A percentile compares a stretch with the other conserved stretches of the same genome.
These are phyloP conservation scores for Amauroascus niger DNA, from an alignment of 2,329 filamentous ascomycete genomes.

Conservation along the genomic window DNA sequence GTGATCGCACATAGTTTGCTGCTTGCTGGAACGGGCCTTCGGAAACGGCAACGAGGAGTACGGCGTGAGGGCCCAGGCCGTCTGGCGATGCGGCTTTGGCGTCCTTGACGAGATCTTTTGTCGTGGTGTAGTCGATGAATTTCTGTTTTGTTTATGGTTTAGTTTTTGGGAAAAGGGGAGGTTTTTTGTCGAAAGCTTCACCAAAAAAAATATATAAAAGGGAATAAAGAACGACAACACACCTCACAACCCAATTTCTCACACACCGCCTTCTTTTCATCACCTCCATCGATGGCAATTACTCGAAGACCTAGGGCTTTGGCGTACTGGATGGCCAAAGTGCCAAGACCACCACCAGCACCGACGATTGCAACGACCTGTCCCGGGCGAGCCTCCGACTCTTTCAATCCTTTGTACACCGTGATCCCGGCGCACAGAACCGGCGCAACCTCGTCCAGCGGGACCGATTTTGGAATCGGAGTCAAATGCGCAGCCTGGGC, in stretches of 20 bases:
- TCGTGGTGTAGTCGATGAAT: slow-evolving; percentile 72
- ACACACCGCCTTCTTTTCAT: slow-evolving; percentile 64
- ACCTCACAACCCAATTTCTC: slow-evolving; percentile 57
- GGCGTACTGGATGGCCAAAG: slow-evolving; percentile 74
- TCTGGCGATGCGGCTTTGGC: slow-evolving; percentile 73
- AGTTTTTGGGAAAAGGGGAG: too few relatives aligned
- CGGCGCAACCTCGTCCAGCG: slow-evolving; percentile 67
- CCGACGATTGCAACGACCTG: slow-evolving; percentile 77
- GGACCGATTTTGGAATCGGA: slow-evolving; percentile 65
- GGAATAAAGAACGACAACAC: too few relatives aligned
- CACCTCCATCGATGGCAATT: slow-evolving; percentile 74
- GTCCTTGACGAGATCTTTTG: slow-evolving; percentile 69
- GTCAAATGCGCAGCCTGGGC: slow-evolving; percentile 80
- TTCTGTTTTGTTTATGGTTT: slow-evolving; percentile 27
- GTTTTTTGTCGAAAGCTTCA: neutral
- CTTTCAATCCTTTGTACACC: slow-evolving; percentile 86
- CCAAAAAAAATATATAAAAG: too few relatives aligned
- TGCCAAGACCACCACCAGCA: slow-evolving; percentile 73
- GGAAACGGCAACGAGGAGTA: slow-evolving; percentile 71
- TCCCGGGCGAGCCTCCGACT: slow-evolving; percentile 63
- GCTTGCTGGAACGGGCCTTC: slow-evolving; percentile 97
- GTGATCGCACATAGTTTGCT: slow-evolving; percentile 71
- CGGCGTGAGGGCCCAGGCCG: slow-evolving; percentile 76
- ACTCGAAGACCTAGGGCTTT: slow-evolving; percentile 77
- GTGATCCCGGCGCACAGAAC: slow-evolving; percentile 79